These are phyloP conservation scores for Schwanniomyces yamadae DNA, from an alignment of 805 yeast species.

Conservation along the genomic window DNA sequence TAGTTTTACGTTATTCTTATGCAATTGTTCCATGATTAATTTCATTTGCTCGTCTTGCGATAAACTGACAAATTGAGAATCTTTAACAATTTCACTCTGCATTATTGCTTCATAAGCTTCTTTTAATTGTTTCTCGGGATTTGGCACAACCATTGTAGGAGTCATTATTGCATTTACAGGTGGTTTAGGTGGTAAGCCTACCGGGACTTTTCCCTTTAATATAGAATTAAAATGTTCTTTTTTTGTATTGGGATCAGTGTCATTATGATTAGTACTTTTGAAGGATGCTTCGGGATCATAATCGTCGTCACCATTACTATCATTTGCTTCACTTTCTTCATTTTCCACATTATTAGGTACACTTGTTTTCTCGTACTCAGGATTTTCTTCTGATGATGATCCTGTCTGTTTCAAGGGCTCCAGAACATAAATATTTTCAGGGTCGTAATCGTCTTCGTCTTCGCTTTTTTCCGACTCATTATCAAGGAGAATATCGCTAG, in stretches of 20 bases:
- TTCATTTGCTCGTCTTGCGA: constrained; percentile 32
- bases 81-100: constrained; percentile 32
- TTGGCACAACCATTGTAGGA: constrained; percentile 3
- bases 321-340: constrained; percentile 13
- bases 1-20: constrained; percentile 33
- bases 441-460: constrained; percentile 11
- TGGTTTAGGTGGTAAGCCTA: constrained; percentile 31
- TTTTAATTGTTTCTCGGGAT: constrained; percentile 20
- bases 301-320: constrained; percentile 25
- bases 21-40: constrained; percentile 35
- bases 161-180: constrained; percentile 14
- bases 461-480: constrained; percentile 8
- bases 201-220: constrained; percentile 12
- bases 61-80: constrained; percentile 38
- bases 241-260: neutral
- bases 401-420: neutral
- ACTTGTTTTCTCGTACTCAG: constrained; percentile 4
- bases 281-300: constrained; percentile 28
- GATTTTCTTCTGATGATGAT: neutral
- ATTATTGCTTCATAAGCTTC: constrained; percentile 38
- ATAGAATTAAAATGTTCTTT: constrained; percentile 4
- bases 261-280: neutral
- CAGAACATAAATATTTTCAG: constrained; percentile 4
- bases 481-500: neutral
- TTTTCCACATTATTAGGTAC: constrained; percentile 2